Evolutionary conservation across 495 filamentous ascomycete genomes (phyloP).

Genomic region (Pyronema omphalodes): DNA sequence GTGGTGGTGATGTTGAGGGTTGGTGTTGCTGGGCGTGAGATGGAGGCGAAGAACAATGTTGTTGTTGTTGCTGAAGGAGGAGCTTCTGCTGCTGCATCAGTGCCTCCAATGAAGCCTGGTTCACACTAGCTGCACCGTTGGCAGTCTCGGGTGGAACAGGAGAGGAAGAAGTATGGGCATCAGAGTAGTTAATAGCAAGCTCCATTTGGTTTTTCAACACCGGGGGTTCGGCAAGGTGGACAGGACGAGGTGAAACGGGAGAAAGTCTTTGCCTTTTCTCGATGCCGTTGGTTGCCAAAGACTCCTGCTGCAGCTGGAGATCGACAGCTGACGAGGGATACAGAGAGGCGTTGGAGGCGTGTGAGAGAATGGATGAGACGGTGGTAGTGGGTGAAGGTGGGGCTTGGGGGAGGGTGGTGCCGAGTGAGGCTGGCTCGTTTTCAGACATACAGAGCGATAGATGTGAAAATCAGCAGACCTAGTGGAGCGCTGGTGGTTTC

Average conservation of each 20-base stretch:
- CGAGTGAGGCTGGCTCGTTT: conserved; percentile 20
- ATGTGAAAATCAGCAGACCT: not conserved
- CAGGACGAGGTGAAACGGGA: conserved; percentile 22
- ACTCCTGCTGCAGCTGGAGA: conserved; percentile 2
- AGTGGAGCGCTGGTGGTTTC: not conserved
- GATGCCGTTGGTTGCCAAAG: conserved; percentile 8
- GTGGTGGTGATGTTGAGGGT: conserved; percentile 14
- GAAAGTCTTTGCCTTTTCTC: conserved; percentile 23
- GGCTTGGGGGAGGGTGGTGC: conserved; percentile 6
- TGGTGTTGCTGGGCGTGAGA: not conserved
- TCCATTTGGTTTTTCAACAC: conserved; percentile 25
- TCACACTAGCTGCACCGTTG: conserved; percentile 4
- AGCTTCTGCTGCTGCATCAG: conserved; percentile 9
- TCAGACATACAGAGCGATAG: conserved; percentile 14
- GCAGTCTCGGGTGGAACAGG: not conserved
- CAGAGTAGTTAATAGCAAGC: conserved; percentile 20
- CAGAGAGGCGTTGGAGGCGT: not conserved
- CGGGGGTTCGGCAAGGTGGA: conserved; percentile 24
- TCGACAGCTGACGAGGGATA: not conserved
- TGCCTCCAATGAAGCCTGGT: not conserved
- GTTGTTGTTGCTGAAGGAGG: not conserved
- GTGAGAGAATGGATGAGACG: conserved; percentile 14
- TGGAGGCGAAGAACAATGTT: not conserved
- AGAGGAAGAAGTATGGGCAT: conserved; percentile 7
- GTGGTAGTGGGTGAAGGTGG: conserved; percentile 11